Evolutionary conservation across 2,329 filamentous ascomycete species (phyloP), one percentile per base, ranked within the genome.

Genomic region (Colletotrichum salicis): DNA sequence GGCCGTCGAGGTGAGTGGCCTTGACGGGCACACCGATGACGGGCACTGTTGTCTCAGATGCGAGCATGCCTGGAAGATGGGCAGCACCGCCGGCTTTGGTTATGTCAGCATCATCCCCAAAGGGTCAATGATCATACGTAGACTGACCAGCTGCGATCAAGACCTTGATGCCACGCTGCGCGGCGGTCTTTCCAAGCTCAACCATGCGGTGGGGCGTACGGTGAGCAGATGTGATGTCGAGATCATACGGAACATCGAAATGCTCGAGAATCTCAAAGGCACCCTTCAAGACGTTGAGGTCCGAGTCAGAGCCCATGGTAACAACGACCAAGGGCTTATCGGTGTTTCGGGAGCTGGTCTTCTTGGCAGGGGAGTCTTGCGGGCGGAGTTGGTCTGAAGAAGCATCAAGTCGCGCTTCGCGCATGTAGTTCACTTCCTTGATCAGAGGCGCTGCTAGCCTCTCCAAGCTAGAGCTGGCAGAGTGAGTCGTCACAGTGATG

Each of bases 231-330:
- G 93, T 95, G 78, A 96, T 95, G 77, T 90, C 90, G 19, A 90
- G 86, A 7, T 92, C 89, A 82, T 90, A 93, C 0, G 93, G 91
- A 12, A 96, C 92, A n/a, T 84, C 79, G 73, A 96, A 92, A n/a
- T 89, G 85, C 66, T 88, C 84, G 3, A 95, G 86, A 41, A 94
- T 86, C 70, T 92, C 87, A 24, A 94, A 84, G 1, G 89, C 92
- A 0, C 88, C 88, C 72, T 86, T 87, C 51, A 95, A 88, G 19
- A 93, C 89, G 2, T 87, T 88, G 29, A 95, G 87, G 78, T 95
- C 93, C 11, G 91, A 94, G 82, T 94, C 92, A 1, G 93, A 96
- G 48, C 94, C 94, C 93, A 96, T 96, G 33, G 94, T 94, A 3
- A 96, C 89, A 13, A 93, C 89, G 1, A 96, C 91, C 0, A 94